Percentiles rank a stretch among this genome's conserved stretches.
These are phyloP conservation scores for Lactarius quietus DNA, from an alignment of 768 basidiomycete species.

Conservation along the genomic window DNA sequence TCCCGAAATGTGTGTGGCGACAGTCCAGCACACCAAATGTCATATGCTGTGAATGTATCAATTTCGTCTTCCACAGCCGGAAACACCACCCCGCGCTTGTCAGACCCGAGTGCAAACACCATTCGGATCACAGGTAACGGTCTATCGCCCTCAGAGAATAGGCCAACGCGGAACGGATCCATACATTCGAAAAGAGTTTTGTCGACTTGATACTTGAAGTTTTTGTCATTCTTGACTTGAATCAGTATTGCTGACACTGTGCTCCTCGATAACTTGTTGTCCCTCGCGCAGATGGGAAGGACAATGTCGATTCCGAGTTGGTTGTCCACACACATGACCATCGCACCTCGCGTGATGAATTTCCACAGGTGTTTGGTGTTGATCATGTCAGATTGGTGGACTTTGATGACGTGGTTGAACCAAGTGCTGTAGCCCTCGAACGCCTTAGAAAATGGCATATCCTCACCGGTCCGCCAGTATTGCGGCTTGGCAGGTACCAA, in stretches of 20 bases:
- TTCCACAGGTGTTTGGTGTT: background rate
- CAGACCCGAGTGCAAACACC: no score
- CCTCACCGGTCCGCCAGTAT: background rate
- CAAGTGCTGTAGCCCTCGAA: background rate
- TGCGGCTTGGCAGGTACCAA: background rate
- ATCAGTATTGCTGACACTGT: background rate
- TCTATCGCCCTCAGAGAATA: no score
- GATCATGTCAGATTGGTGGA: background rate
- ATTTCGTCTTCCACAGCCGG: no score
- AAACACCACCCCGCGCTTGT: no score
- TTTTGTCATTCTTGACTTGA: background rate
- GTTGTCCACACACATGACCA: background rate
- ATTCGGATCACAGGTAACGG: no score
- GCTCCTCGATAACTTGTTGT: background rate
- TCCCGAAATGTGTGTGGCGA: no score
- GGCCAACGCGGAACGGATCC: no score
- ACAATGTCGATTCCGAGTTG: background rate
- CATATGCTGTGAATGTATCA: no score
- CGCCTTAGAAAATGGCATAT: background rate
- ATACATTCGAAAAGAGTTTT: no score
- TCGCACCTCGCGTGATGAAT: conserved; percentile 2
- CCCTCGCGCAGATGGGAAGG: background rate
- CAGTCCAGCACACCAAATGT: no score
- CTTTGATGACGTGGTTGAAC: background rate
- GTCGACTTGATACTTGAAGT: no score